These are phyloP conservation scores for Aspergillus puulaauensis DNA, from an alignment of 2,329 filamentous ascomycete genomes.

Conservation along the genomic window DNA sequence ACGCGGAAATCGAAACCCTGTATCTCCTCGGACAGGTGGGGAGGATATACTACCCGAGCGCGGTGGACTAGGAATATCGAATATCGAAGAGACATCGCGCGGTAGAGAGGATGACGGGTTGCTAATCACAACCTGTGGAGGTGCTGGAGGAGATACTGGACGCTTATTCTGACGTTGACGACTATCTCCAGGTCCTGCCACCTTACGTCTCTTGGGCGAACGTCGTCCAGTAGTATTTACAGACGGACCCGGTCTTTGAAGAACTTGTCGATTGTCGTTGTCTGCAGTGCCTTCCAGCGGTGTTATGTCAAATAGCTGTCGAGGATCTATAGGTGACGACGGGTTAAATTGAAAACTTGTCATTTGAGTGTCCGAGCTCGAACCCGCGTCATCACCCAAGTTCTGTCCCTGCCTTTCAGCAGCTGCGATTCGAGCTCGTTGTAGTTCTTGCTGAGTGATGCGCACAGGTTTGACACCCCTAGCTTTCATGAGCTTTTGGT, in stretches of 20 bases:
- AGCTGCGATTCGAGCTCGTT: constrained; percentile 15
- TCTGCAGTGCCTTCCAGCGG: not conserved
- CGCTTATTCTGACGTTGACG: constrained; percentile 9
- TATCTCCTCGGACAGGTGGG: constrained; percentile 16
- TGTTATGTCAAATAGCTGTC: not conserved
- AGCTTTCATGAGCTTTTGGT: constrained; percentile 40
- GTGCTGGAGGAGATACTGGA: constrained; percentile 12
- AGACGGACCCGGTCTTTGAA: constrained; percentile 4
- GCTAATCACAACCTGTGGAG: constrained; percentile 28
- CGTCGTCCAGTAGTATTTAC: constrained; percentile 8
- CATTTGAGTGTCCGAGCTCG: constrained; percentile 32
- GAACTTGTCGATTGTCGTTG: not conserved
- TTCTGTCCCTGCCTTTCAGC: constrained; percentile 34
- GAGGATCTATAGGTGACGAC: constrained; percentile 23
- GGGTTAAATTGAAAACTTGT: constrained; percentile 32
- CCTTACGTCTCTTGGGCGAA: constrained; percentile 38
- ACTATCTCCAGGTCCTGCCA: constrained; percentile 21
- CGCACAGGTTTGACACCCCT: constrained; percentile 46
- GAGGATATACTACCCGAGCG: constrained; percentile 36
- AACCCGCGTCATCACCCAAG: constrained; percentile 30
- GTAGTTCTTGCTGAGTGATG: constrained; percentile 22
- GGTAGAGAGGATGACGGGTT: constrained; percentile 17
- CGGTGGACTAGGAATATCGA: constrained; percentile 43
- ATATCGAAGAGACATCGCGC: constrained; percentile 18
- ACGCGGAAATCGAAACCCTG: constrained; percentile 38